These are phyloP conservation scores for Xylariaceae sp. DNA, from an alignment of 2,329 filamentous ascomycete genomes.

Conservation along the genomic window DNA sequence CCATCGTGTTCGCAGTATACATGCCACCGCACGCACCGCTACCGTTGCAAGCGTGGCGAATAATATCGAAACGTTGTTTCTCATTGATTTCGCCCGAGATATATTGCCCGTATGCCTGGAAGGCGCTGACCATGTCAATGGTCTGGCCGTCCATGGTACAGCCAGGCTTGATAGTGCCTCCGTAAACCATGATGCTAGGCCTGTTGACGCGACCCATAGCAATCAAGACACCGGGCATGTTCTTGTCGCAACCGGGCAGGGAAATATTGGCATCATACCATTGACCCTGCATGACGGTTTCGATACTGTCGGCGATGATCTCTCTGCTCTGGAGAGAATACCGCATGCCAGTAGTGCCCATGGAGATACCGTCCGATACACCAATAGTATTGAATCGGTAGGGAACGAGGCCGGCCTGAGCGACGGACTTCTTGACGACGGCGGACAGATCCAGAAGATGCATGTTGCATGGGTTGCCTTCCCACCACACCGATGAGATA, in stretches of 20 bases:
- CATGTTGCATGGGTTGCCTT: conserved; percentile 99
- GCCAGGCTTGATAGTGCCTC: conserved; percentile 87
- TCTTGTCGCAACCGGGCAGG: conserved; percentile 97
- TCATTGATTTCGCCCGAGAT: conserved; percentile 87
- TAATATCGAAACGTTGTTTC: conserved; percentile 88
- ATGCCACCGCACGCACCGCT: conserved; percentile 82
- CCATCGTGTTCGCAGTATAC: conserved; percentile 75
- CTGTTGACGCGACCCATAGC: conserved; percentile 94
- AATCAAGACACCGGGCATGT: conserved; percentile 91
- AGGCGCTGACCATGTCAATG: conserved; percentile 94
- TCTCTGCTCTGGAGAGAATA: conserved; percentile 93
- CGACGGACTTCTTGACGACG: conserved; percentile 58
- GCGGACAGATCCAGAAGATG: conserved; percentile 87
- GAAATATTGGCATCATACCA: conserved; percentile 99
- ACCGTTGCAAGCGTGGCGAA: conserved; percentile 82
- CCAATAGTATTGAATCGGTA: conserved; percentile 99
- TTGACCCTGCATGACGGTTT: conserved; percentile 98
- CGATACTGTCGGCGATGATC: conserved; percentile 95
- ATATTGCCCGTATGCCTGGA: conserved; percentile 96
- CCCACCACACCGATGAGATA: conserved; percentile 97
- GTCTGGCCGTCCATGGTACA: conserved; percentile 70
- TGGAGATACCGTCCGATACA: conserved; percentile 94
- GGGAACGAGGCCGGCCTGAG: conserved; percentile 71
- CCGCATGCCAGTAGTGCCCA: conserved; percentile 96
- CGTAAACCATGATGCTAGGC: conserved; percentile 95